A percentile compares a stretch with the other conserved stretches of the same genome.
Conservation (phyloP, 208 protist species). For the Acanthamoeba sp. region DNA sequence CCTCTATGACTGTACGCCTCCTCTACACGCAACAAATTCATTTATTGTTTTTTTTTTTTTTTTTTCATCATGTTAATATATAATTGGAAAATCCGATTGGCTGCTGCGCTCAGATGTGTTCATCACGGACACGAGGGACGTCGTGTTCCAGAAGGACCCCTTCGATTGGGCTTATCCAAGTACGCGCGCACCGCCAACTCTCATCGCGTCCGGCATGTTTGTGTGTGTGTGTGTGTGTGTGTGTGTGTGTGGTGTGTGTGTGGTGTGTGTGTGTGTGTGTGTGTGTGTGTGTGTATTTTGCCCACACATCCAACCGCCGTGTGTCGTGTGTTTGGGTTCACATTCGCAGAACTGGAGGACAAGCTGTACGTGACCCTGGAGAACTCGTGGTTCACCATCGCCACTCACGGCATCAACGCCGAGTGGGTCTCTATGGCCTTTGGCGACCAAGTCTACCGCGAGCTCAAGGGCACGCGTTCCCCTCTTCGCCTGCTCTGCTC, state of each 20-base stretch:
- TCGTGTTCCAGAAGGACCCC: constrained; percentile 9
- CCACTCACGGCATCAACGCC: not conserved
- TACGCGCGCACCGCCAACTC: not conserved
- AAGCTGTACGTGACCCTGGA: not conserved
- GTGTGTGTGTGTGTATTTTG: no score
- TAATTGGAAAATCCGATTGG: not conserved
- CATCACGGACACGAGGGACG: constrained; percentile 11
- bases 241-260: no score
- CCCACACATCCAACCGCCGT: no score
- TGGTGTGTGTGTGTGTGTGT: no score
- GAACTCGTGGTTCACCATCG: constrained; percentile 9
- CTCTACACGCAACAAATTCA: no score
- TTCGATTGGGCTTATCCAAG: not conserved
- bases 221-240: no score
- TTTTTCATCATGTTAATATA: not conserved
- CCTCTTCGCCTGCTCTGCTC: no score
- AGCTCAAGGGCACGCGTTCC: not conserved
- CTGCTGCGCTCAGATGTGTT: not conserved
- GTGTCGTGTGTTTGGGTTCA: not conserved
- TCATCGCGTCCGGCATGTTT: not conserved
- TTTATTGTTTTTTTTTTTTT: no score
- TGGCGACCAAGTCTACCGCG: not conserved
- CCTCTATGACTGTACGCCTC: not conserved
- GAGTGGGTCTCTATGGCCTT: not conserved
- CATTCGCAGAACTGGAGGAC: not conserved